Conservation (phyloP, 768 basidiomycete genomes). For the Boletus vermiculosoides region DNA sequence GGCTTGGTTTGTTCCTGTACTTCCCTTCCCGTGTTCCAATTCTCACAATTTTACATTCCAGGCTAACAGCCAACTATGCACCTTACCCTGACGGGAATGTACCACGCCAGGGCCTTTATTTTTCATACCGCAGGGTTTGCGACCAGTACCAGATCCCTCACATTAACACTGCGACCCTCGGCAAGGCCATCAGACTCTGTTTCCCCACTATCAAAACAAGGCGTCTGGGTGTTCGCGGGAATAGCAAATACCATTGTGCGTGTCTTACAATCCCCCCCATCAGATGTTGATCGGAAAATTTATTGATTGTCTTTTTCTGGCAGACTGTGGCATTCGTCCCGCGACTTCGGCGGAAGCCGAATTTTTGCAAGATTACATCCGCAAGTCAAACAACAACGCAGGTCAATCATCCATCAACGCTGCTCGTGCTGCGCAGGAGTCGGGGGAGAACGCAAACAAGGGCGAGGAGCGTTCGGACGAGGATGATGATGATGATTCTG, state of each 20-base stretch:
- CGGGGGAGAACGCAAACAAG: slow-evolving; percentile 55
- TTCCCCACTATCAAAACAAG: slow-evolving; percentile 96
- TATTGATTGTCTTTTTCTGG: slow-evolving; percentile 30
- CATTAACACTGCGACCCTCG: slow-evolving; percentile 93
- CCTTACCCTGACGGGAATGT: slow-evolving; percentile 92
- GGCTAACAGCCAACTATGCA: slow-evolving; percentile 87
- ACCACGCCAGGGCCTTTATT: slow-evolving; percentile 90
- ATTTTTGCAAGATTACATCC: slow-evolving; percentile 89
- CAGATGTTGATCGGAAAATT: slow-evolving; percentile 32
- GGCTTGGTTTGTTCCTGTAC: slow-evolving; percentile 63
- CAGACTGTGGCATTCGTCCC: slow-evolving; percentile 90
- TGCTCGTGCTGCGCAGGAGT: slow-evolving; percentile 69
- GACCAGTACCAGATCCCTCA: slow-evolving; percentile 92
- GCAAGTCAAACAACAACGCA: slow-evolving; percentile 85
- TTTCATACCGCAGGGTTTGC: slow-evolving; percentile 87
- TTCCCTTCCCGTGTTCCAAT: slow-evolving; percentile 17
- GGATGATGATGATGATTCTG: slow-evolving; percentile 85
- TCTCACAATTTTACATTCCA: slow-evolving; percentile 34
- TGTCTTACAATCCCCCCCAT: slow-evolving; percentile 35
- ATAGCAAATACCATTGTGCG: slow-evolving; percentile 95
- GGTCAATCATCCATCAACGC: slow-evolving; percentile 74
- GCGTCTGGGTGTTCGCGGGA: slow-evolving; percentile 87
- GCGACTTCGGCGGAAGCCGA: slow-evolving; percentile 90
- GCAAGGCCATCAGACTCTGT: slow-evolving; percentile 90
- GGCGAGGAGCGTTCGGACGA: slow-evolving; percentile 77